Evolutionary conservation across 164 flowering plant species (phyloP).

Genomic region (Nymphaea thermarum): DNA sequence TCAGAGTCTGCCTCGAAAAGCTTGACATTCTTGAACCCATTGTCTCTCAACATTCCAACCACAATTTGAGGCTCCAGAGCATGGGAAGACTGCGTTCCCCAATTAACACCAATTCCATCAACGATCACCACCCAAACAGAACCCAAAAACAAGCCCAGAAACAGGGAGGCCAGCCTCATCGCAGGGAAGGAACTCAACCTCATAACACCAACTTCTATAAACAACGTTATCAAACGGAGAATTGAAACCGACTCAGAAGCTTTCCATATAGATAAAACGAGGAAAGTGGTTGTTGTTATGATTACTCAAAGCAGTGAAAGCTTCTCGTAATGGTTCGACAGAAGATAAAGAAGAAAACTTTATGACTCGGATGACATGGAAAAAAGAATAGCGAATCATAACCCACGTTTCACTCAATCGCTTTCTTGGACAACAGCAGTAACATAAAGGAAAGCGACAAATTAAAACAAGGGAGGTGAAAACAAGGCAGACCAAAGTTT

Average conservation of each 20-base stretch:
- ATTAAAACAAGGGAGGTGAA: no score
- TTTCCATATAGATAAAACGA: neutral
- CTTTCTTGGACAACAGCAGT: neutral
- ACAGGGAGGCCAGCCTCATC: conserved; percentile 15
- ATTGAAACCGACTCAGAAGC: no score
- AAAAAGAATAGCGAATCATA: neutral
- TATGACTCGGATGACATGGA: neutral
- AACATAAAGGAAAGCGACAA: no score
- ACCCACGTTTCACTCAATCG: neutral
- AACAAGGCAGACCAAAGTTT: no score
- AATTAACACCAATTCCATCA: conserved; percentile 72
- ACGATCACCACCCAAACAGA: conserved; percentile 15
- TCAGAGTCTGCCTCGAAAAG: conserved; percentile 80
- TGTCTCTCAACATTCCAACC: conserved; percentile 54
- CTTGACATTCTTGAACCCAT: conserved; percentile 78
- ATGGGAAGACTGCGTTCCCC: conserved; percentile 83
- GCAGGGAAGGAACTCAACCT: neutral
- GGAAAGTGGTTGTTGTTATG: neutral
- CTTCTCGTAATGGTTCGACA: no score
- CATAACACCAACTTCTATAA: neutral
- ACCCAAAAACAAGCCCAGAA: conserved; percentile 7
- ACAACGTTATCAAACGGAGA: neutral
- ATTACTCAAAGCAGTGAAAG: neutral
- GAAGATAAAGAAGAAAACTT: no score
- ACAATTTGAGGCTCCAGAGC: conserved; percentile 47